Evolutionary conservation across 345 rosid species (phyloP), one percentile per base, ranked within the genome.

Genomic region (Raphanus raphanistrum): DNA sequence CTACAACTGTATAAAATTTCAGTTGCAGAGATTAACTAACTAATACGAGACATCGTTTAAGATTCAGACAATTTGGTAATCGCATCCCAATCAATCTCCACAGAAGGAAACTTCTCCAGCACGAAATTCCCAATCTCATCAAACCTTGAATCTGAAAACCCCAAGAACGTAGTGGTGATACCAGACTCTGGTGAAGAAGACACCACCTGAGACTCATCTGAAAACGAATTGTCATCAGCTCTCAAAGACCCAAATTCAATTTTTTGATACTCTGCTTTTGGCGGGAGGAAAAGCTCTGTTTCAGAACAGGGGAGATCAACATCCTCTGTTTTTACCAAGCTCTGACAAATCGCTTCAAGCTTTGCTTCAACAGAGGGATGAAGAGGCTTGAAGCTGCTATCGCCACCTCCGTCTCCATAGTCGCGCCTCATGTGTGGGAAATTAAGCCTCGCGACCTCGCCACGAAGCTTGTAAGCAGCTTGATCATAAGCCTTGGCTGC

Each of bases 401-500:
- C 80, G 13, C 70, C 70, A 16, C 74, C 72, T 63, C 85, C 80
- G 41, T 85, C 58, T 29, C 81, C 81, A 64, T 82, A 86, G 1
- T 88, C 83, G 71, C 86, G 83, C 38, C 83, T 86, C 33, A 84
- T 82, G 8, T 86, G 88, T 0, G 98, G 97, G 81, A 94, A 94
- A 12, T 94, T 94, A 61, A 94, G 97, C 84, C 95, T 81, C 0
- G 98, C 92, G 28, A 83, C 84, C 4, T 90, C 95, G 2, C 98
- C 97, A 62, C 97, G 78, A 7, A 94, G 93, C 84, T 86, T 88
- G 43, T 84, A 90, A 27, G 98, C 97, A 2, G 98, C 98, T 68
- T 81, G 84, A 73, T 92, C 98, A 36, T 94, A 94, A 57, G 98
- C 98, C 80, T 89, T 75, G 54, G 98, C 98, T 0, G 98, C 98